These are phyloP conservation scores for Fusarium sp. DNA, from an alignment of 2,329 filamentous ascomycete species.

Conservation along the genomic window DNA sequence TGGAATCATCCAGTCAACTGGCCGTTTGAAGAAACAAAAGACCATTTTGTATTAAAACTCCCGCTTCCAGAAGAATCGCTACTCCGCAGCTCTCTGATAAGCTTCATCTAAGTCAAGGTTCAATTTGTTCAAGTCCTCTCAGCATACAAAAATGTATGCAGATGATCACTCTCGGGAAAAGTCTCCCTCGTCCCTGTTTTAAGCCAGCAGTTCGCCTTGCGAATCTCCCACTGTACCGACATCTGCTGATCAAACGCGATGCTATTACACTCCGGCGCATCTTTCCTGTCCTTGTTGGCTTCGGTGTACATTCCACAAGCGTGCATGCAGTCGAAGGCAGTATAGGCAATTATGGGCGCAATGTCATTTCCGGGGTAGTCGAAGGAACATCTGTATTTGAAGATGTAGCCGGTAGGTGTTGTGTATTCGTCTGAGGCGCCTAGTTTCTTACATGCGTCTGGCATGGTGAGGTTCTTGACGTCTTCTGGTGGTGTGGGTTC, in stretches of 20 bases:
- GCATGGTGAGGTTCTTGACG: constrained; percentile 15
- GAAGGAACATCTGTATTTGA: constrained; percentile 3
- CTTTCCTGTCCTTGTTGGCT: neutral
- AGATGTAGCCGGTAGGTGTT: constrained; percentile 1
- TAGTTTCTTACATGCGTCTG: neutral
- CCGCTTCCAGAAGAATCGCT: neutral
- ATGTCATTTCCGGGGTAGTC: constrained; percentile 20
- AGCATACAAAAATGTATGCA: constrained; percentile 19
- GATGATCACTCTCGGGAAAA: constrained; percentile 1
- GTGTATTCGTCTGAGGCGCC: neutral
- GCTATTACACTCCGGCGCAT: neutral
- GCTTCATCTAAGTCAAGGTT: neutral
- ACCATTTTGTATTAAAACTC: neutral
- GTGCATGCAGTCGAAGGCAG: constrained; percentile 14
- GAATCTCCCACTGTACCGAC: neutral
- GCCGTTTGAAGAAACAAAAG: neutral
- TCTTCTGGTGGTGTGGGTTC: neutral
- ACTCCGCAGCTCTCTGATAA: neutral
- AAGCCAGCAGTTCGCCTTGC: constrained; percentile 20
- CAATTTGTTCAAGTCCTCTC: neutral
- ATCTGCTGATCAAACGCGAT: constrained; percentile 17
- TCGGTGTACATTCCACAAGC: constrained; percentile 16
- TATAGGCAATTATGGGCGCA: constrained; percentile 13
- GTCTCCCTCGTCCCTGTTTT: neutral
- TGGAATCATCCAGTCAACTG: no score